Conservation (phyloP, 345 rosid species). For the Citrus mangshanensis region DNA sequence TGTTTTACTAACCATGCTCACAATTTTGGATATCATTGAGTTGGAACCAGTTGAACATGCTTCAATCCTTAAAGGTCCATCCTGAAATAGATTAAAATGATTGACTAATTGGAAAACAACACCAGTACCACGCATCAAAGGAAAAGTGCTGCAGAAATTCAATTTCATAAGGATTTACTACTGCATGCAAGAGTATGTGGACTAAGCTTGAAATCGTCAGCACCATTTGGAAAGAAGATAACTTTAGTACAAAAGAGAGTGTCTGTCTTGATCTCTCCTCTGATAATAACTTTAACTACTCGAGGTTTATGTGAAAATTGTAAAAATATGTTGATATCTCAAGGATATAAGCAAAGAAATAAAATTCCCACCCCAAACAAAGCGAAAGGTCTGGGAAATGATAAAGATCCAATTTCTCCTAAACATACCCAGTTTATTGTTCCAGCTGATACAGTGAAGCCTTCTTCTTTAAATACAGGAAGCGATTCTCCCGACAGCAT, state of each 20-base stretch:
- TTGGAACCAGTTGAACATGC: conserved; percentile 82
- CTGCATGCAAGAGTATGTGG: background rate
- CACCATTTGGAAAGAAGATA: background rate
- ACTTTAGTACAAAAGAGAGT: background rate
- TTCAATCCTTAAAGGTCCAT: conserved; percentile 87
- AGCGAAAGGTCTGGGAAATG: background rate
- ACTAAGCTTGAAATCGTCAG: background rate
- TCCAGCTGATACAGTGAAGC: conserved; percentile 82
- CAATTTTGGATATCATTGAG: conserved; percentile 84
- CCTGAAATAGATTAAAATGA: conserved; percentile 50
- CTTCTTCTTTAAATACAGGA: conserved; percentile 83
- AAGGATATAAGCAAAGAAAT: background rate
- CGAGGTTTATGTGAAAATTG: background rate
- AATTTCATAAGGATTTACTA: background rate
- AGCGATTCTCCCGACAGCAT: conserved; percentile 98
- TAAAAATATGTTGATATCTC: background rate
- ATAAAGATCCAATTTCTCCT: background rate
- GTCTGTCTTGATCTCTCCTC: conserved; percentile 1
- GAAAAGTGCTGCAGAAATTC: background rate
- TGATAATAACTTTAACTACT: background rate
- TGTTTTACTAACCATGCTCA: conserved; percentile 63
- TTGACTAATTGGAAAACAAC: background rate
- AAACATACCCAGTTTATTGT: conserved; percentile 81
- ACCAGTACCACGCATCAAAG: background rate
- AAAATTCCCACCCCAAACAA: conserved; percentile 5